Evolutionary conservation across 208 protist species (phyloP).

Genomic region (Leishmania turanica): DNA sequence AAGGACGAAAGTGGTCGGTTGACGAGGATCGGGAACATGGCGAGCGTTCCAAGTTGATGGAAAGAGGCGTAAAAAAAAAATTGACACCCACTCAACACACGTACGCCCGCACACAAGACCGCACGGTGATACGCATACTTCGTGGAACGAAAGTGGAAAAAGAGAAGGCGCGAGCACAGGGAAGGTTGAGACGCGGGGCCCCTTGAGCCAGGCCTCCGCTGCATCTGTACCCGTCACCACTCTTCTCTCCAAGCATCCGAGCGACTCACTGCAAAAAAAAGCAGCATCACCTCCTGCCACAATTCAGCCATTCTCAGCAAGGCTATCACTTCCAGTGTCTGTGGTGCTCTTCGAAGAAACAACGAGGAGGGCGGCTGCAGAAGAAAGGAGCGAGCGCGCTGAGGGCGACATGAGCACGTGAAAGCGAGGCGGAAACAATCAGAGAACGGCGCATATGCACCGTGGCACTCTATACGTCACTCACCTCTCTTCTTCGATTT

Average conservation of each 20-base stretch:
- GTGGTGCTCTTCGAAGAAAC: not conserved
- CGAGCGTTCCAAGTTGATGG: not conserved
- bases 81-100: not conserved
- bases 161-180: not conserved
- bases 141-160: not conserved
- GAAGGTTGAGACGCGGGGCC: not conserved
- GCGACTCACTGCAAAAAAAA: not conserved
- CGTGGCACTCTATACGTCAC: not conserved
- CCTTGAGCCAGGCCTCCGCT: not conserved
- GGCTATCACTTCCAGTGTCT: not conserved
- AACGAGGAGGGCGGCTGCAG: not conserved
- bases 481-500: not conserved
- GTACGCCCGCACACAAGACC: not conserved
- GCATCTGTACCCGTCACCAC: not conserved
- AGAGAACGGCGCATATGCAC: not conserved
- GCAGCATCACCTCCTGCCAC: not conserved
- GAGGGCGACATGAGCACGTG: not conserved
- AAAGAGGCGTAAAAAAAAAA: not conserved
- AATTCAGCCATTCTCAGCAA: not conserved
- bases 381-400: not conserved
- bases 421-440: not conserved
- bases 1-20: not conserved
- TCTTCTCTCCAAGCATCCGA: not conserved
- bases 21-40: not conserved
- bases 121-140: not conserved